phyloP scores from a whole-genome alignment of 108 stramenopile genomes.

The Skeletonema menzelii region DNA sequence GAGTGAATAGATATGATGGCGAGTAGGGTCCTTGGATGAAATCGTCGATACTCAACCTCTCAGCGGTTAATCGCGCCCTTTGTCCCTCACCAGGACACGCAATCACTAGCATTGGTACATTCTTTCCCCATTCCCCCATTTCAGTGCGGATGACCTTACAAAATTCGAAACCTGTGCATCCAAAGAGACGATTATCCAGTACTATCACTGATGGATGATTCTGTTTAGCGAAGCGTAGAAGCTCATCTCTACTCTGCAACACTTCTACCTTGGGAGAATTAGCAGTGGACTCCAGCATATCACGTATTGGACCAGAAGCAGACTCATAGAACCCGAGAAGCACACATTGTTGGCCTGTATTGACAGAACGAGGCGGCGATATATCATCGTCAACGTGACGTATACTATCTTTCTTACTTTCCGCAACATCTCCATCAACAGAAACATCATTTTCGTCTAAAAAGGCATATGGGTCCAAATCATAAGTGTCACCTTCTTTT shows the following conservation, averaged over 20 bases:
- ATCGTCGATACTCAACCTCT: neutral
- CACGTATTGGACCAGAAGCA: conserved; percentile 15
- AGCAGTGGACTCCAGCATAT: conserved; percentile 6
- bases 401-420: neutral
- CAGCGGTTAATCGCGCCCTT: neutral
- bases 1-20: conserved; percentile 18
- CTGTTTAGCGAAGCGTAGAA: conserved; percentile 15
- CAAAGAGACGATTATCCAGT: conserved; percentile 8
- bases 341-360: conserved; percentile 14
- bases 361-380: conserved; percentile 6
- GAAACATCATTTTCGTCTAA: neutral
- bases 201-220: conserved; percentile 21
- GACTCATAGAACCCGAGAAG: conserved; percentile 18
- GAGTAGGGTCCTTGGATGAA: conserved; percentile 19
- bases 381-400: neutral
- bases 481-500: conserved; percentile 21
- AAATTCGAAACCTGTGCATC: conserved; percentile 17
- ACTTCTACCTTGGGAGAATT: conserved; percentile 5
- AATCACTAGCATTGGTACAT: conserved; percentile 26
- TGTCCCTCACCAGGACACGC: neutral
- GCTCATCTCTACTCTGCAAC: conserved; percentile 4
- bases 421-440: neutral
- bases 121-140: conserved; percentile 29
- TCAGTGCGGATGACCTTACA: conserved; percentile 15
- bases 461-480: conserved; percentile 20